Base-by-base conservation (phyloP, 2,329 filamentous ascomycete genomes). In the Setomelanomma holmii region DNA sequence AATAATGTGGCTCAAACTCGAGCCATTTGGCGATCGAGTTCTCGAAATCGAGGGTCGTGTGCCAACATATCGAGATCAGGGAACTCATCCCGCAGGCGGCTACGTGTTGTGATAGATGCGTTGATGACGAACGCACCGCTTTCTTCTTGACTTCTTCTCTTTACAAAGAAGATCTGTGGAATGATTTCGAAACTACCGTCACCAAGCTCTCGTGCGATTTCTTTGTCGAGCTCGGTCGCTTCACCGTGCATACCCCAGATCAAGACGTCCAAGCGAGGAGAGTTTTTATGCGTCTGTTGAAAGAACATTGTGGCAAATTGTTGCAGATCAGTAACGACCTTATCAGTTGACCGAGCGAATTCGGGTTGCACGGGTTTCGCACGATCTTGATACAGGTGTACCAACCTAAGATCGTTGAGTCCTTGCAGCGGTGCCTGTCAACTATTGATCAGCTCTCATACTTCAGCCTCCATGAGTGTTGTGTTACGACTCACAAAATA, bases 361-460 rank as follows among this genome's bases (percentile, higher is more conserved):
- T 35, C 14, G 11, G n/a, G 16, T 22, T 34, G 22, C n/a, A 41
- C 16, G 2, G 3, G 10, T 1, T 22, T 39, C 12, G 33, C 11
- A 17, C 23, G 21, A 4, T 46, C 20, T 30, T 52, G 36, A 4
- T 55, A 46, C 22, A 52, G 40, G 3, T 55, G 55, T 5, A 57
- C 19, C 11, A 52, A 40, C 11, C 30, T 40, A 23, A 57, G 21
- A 22, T 49, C 36, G 27, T 49, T 49, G 4, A 49, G 48, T 10
- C 20, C n/a, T 27, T 14, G 16, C 33, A 57, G 48, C 8, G 41
- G 44, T 16, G 30, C 45, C 48, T 55, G 24, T 6, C n/a, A 17
- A 16, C 6, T n/a, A 16, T 2, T 3, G 38, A 14, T 2, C 1
- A 20, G 41, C 7, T 48, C 33, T n/a, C n/a, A 14, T 27, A 39